A percentile compares a stretch with the other conserved stretches of the same genome.
phyloP scores from a whole-genome alignment of 345 rosid genomes.

The Melaleuca quinquenervia region DNA sequence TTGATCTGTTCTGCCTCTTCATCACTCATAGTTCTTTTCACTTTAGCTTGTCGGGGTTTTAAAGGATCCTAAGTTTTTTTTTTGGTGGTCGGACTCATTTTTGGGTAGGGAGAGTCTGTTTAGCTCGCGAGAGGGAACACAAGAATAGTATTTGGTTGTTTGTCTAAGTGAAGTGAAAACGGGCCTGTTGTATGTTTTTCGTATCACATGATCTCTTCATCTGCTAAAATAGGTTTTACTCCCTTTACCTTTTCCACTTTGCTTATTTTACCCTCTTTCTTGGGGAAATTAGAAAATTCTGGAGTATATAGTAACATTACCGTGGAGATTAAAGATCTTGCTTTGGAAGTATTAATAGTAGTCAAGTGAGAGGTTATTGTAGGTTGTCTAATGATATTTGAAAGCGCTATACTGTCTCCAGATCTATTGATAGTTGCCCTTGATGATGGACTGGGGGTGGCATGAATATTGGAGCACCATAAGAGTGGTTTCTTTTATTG shows the following conservation, averaged over 20 bases:
- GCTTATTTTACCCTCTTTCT: background rate
- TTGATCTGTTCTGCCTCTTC: background rate
- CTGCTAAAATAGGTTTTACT: background rate
- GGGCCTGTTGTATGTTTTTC: background rate
- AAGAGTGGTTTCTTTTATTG: background rate
- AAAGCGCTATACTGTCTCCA: background rate
- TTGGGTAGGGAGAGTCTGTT: background rate
- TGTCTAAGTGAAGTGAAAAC: background rate
- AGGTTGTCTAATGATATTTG: background rate
- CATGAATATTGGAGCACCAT: background rate
- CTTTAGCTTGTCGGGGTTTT: background rate
- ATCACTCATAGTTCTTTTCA: background rate
- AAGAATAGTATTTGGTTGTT: background rate
- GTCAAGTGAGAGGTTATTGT: background rate
- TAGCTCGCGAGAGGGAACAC: background rate
- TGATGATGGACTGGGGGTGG: background rate
- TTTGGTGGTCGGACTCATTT: background rate
- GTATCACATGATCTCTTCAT: background rate
- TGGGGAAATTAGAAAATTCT: background rate
- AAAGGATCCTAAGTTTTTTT: background rate
- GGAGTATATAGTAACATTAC: background rate
- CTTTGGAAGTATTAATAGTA: background rate
- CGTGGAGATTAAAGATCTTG: background rate
- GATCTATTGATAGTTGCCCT: background rate
- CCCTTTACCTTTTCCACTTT: background rate